A percentile compares a stretch with the other conserved stretches of the same genome.
Evolutionary conservation across 768 basidiomycete species (phyloP).

Genomic region (Dacryopinax primogenitus): DNA sequence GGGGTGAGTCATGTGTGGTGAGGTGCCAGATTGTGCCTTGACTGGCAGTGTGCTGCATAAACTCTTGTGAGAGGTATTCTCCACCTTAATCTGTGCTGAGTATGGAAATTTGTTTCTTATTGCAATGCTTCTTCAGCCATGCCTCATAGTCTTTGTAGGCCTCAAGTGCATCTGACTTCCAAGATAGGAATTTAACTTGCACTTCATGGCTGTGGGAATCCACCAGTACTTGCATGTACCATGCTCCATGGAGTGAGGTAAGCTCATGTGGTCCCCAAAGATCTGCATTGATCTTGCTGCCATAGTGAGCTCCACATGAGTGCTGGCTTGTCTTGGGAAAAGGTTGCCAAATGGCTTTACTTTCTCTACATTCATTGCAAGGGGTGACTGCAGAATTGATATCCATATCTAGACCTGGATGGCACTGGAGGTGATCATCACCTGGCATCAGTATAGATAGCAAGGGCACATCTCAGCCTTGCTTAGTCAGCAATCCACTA

Average conservation of each 20-base stretch:
- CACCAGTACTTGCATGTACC: not conserved
- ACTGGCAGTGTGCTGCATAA: not conserved
- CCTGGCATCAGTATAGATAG: no score
- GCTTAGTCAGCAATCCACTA: no score
- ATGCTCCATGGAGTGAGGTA: not conserved
- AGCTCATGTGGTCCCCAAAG: not conserved
- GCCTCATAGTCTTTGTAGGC: not conserved
- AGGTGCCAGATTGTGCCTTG: constrained; percentile 12
- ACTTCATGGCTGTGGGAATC: not conserved
- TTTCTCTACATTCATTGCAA: no score
- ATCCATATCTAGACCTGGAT: no score
- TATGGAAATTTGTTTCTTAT: not conserved
- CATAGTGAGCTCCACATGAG: not conserved
- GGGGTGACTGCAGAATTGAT: no score
- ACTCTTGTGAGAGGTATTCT: constrained; percentile 14
- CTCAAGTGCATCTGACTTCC: not conserved
- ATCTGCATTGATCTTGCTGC: not conserved
- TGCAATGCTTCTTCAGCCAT: constrained; percentile 10
- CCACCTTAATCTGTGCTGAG: constrained; percentile 16
- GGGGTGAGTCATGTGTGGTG: constrained; percentile 13
- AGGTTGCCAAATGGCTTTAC: no score
- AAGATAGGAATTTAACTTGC: not conserved
- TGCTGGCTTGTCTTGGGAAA: not conserved
- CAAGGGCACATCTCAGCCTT: no score
- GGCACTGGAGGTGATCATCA: no score